Base-by-base conservation (phyloP, 805 yeast species). In the Lachancea sp. region DNA sequence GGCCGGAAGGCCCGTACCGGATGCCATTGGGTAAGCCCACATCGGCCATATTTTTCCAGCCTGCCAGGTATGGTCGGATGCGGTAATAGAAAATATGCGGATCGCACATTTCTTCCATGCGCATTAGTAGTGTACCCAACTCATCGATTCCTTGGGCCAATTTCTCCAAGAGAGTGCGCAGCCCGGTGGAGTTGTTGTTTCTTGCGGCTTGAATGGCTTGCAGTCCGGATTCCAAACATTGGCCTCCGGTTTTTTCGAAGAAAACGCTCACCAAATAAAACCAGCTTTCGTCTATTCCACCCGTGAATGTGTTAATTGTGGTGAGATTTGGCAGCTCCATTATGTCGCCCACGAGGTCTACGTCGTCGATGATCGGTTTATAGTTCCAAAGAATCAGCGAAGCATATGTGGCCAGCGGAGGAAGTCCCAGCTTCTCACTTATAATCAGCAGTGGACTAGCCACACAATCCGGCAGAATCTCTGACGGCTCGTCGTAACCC, bases 81-180 rank as follows among this genome's bases (percentile, higher is more conserved):
- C 91, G 76, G 69, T 76, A 85, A 65, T 86, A 90, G 62, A 91
- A 90, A 3, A 85, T 81, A 60, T 88, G 95, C 2, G 98, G 97
- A 59, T 89, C 96, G 64, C 96, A 87, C 84, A 84, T 84, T 53
- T 90, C 95, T 58, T 85, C 89, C 93, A 90, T 85, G 54, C 77
- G 74, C 77, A 82, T 78, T 53, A 91, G 67, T 1, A 85, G 74
- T 2, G 82, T 71, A 12, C 89, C 93, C 52, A 91, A 68, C 47
- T 71, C 68, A 59, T 86, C 95, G 42, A 90, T 82, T 33, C 75
- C 66, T 60, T 82, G 85, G 1, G 96, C 95, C 44, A 90, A 65
- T 31, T 57, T 62, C 58, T 85, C 85, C 42, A 90, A 67, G 37
- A 71, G 62, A 30, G 53, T 58, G 8, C 70, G 68, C 20, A 55